phyloP scores from a whole-genome alignment of 441 rosid genomes.

The Heliophila coronopifolia region DNA sequence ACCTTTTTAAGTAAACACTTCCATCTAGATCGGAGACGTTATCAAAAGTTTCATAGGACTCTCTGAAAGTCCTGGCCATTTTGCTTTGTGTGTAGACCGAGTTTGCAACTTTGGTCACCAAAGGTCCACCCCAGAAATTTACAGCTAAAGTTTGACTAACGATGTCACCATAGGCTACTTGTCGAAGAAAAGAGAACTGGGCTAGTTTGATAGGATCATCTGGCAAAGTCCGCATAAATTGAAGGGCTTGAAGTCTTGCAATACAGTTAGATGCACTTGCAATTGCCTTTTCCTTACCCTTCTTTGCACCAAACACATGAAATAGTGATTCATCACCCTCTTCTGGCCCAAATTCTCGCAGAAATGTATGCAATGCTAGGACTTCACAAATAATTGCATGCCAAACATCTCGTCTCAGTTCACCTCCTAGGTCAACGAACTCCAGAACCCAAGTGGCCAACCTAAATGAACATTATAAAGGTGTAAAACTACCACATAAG shows the following conservation, averaged over 20 bases:
- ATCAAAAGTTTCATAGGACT: conserved; percentile 39
- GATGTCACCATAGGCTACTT: conserved; percentile 66
- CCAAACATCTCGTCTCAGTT: conserved; percentile 89
- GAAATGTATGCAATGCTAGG: conserved; percentile 70
- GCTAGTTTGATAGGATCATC: conserved; percentile 88
- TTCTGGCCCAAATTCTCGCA: conserved; percentile 64
- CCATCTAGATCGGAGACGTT: conserved; percentile 75
- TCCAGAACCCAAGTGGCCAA: conserved; percentile 77
- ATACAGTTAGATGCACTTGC: conserved; percentile 59
- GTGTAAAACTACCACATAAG: conserved; percentile 3
- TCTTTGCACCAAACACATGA: conserved; percentile 72
- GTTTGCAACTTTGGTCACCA: conserved; percentile 48
- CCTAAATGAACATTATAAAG: conserved; percentile 36
- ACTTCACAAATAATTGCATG: conserved; percentile 81
- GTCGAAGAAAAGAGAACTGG: conserved; percentile 74
- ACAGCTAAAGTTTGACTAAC: conserved; percentile 82
- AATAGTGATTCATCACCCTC: conserved; percentile 45
- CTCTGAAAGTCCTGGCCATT: conserved; percentile 34
- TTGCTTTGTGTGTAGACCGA: conserved; percentile 33
- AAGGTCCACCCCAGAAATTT: conserved; percentile 82
- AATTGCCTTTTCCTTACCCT: conserved; percentile 73
- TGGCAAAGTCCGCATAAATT: conserved; percentile 62
- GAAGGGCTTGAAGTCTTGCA: conserved; percentile 90
- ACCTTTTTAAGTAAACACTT: conserved; percentile 75
- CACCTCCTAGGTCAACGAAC: conserved; percentile 96